These are phyloP conservation scores for Protomyces arabidopsidicola DNA, from an alignment of 1,139 yeast species.

Conservation along the genomic window DNA sequence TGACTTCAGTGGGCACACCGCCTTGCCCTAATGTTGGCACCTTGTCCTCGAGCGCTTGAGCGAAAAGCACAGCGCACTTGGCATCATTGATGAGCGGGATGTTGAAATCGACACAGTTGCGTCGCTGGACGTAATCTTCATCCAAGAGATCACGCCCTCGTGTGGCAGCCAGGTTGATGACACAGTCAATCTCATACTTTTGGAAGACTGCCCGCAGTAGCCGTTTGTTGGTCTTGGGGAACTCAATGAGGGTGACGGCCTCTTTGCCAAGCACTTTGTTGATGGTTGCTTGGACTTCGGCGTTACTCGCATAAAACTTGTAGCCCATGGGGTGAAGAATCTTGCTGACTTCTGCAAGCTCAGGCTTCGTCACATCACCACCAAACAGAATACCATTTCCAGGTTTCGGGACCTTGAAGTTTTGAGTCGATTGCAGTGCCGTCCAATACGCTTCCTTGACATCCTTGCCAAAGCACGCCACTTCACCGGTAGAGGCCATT, in stretches of 20 bases:
- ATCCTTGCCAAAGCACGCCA: constrained; percentile 90
- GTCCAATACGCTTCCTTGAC: constrained; percentile 94
- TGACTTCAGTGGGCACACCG: constrained; percentile 74
- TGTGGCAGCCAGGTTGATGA: constrained; percentile 83
- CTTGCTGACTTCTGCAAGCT: constrained; percentile 68
- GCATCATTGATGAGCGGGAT: constrained; percentile 96
- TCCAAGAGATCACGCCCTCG: constrained; percentile 82
- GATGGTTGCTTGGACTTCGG: constrained; percentile 66
- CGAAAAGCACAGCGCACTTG: constrained; percentile 80
- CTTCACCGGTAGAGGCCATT: constrained; percentile 98
- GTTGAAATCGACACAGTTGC: constrained; percentile 97
- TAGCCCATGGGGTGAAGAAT: constrained; percentile 70
- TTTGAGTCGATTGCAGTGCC: constrained; percentile 93
- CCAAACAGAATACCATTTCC: constrained; percentile 88
- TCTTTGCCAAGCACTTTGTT: constrained; percentile 44
- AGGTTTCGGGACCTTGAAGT: constrained; percentile 86
- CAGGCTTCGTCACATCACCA: constrained; percentile 73
- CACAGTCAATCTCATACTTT: constrained; percentile 73
- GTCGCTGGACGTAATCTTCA: constrained; percentile 94
- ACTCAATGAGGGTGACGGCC: constrained; percentile 55
- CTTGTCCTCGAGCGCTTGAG: constrained; percentile 72
- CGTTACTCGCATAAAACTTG: constrained; percentile 72
- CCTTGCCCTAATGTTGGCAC: constrained; percentile 50
- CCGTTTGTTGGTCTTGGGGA: constrained; percentile 90
- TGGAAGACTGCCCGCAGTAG: constrained; percentile 90